Base-by-base conservation (phyloP, 257 asterid species). In the Echium plantagineum region DNA sequence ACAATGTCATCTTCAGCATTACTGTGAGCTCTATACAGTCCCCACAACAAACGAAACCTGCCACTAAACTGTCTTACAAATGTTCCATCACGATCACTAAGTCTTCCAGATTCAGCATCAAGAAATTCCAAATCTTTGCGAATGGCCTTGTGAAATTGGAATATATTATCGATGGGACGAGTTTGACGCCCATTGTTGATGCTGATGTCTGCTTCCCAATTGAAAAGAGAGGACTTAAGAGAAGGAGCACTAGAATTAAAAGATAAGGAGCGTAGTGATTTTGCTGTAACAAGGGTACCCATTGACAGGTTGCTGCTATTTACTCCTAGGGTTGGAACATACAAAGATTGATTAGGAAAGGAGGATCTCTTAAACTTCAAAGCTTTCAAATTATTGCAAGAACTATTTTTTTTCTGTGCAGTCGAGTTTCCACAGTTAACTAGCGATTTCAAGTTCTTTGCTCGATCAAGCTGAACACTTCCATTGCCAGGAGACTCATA, bases 1-100 rank as follows among this genome's bases (percentile, higher is more conserved):
- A 91, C 98, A 63, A 91, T 88, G 46, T 88, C 98, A 78, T 91
- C 98, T 77, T 91, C 98, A n/a, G 98, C 98, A 72, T 91, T 91
- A 67, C 98, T 91, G 73, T 91, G 98, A 53, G 98, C 98, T 76
- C 87, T 84, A 73, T 91, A 91, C 68, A 91, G 71, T 8, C 95
- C 98, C 94, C 96, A 82, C 20, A 85, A 65, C 64, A 91, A 91
- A 66, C 93, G 94, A 77, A 91, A 91, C 66, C 98, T 82, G 59
- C 98, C 98, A 66, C 77, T 76, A 70, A 91, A 91, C 77, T 85
- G 87, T 67, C 96, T 76, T 63, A 91, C 82, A 70, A 82, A 91
- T 65, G 75, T 80, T 68, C 81, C 96, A 71, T 78, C 73, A 70
- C 90, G 84, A 64, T 81, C 86, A 61, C 80, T 73, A 38, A 91